Percentiles rank a stretch among this genome's conserved stretches.
Evolutionary conservation across 495 filamentous ascomycete genomes (phyloP).

Genomic region (Penicillium salamii): DNA sequence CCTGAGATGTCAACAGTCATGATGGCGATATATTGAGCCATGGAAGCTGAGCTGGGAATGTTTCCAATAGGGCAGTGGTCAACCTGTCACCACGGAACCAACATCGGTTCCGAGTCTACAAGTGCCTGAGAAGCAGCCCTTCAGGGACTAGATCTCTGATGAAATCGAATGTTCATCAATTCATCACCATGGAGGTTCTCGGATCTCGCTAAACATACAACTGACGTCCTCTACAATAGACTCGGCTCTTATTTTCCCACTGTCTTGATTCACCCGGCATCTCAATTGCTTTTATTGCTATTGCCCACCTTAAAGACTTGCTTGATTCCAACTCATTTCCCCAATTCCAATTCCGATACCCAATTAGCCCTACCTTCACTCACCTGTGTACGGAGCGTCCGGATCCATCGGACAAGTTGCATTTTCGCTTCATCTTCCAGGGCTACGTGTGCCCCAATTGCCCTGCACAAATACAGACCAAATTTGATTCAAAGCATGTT

Average conservation of each 20-base stretch:
- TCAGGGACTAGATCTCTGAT: conserved; percentile 12
- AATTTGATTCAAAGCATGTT: conserved; percentile 12
- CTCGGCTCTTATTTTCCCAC: background rate
- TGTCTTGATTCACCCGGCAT: background rate
- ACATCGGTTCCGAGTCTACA: background rate
- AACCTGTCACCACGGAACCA: conserved; percentile 9
- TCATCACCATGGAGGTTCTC: conserved; percentile 2
- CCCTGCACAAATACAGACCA: background rate
- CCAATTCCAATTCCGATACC: too few species aligned
- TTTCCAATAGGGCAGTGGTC: conserved; percentile 19
- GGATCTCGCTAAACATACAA: conserved; percentile 18
- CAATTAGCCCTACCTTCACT: background rate
- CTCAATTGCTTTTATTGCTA: background rate
- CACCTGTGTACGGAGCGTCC: background rate
- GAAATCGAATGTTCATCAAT: conserved; percentile 25
- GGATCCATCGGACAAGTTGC: background rate
- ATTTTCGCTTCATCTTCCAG: background rate
- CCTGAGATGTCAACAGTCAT: conserved; percentile 21
- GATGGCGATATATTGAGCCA: conserved; percentile 15
- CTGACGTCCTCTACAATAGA: background rate
- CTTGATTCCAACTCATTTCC: too few species aligned
- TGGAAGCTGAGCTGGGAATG: conserved; percentile 7
- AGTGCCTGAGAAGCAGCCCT: conserved; percentile 1
- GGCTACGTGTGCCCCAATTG: background rate
- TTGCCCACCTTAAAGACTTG: background rate